Evolutionary conservation across 495 filamentous ascomycete species (phyloP).

Genomic region (Aspergillus diversus): DNA sequence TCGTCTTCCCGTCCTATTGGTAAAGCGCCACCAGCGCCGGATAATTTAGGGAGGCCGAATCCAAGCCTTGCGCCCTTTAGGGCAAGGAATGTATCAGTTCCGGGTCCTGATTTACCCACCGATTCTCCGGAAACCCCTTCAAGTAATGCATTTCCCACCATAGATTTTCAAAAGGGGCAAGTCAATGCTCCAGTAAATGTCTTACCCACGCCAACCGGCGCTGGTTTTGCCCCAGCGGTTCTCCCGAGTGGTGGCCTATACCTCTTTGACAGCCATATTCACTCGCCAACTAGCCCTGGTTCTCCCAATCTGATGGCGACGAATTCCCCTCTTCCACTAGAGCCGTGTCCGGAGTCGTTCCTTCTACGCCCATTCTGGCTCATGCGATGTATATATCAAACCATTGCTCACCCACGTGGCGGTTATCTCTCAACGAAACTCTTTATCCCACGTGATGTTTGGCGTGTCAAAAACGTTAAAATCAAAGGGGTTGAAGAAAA

Average conservation of each 20-base stretch:
- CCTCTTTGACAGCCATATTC: conserved; percentile 84
- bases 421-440: conserved; percentile 89
- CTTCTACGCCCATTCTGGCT: conserved; percentile 94
- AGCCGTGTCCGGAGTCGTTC: conserved; percentile 87
- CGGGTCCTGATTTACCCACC: conserved; percentile 68
- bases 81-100: conserved; percentile 74
- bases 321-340: conserved; percentile 72
- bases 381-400: conserved; percentile 91
- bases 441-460: conserved; percentile 90
- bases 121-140: conserved; percentile 75
- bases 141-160: conserved; percentile 64
- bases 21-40: conserved; percentile 56
- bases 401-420: conserved; percentile 85
- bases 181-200: conserved; percentile 57
- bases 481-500: conserved; percentile 91
- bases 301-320: conserved; percentile 63
- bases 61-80: conserved; percentile 75
- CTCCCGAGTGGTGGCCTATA: conserved; percentile 69
- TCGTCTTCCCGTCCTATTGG: conserved; percentile 52
- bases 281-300: conserved; percentile 69
- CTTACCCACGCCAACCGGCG: conserved; percentile 69
- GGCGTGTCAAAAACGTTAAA: conserved; percentile 93
- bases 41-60: conserved; percentile 72
- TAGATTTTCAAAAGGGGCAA: conserved; percentile 51
- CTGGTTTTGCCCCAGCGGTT: conserved; percentile 57